Evolutionary conservation across 345 rosid species (phyloP).

Genomic region (Citrus mangshanensis): DNA sequence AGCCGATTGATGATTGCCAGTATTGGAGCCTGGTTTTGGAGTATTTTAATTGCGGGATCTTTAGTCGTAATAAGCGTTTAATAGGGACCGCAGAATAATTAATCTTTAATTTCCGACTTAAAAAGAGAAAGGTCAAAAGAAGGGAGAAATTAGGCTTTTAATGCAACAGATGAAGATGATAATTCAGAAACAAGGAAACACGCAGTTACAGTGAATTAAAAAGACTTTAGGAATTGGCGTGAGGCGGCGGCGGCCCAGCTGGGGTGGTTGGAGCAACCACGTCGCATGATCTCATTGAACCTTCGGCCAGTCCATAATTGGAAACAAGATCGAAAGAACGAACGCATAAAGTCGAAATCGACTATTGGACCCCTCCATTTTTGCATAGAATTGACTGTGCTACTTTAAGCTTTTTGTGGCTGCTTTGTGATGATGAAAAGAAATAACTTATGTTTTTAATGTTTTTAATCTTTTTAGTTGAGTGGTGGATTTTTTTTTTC

Average conservation of each 20-base stretch:
- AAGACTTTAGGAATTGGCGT: neutral
- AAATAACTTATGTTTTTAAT: too few relatives aligned
- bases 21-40: too few relatives aligned
- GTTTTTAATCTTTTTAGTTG: too few relatives aligned
- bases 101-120: neutral
- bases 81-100: too few relatives aligned
- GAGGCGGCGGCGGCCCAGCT: too few relatives aligned
- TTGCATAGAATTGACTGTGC: neutral
- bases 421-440: too few relatives aligned
- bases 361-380: neutral
- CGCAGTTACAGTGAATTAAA: too few relatives aligned
- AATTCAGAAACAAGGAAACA: neutral
- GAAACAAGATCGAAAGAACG: neutral
- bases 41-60: too few relatives aligned
- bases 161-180: neutral
- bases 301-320: neutral
- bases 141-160: neutral
- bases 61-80: too few relatives aligned
- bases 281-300: neutral
- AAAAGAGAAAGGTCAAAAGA: neutral
- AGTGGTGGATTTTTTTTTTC: too few relatives aligned
- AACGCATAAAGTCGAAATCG: neutral
- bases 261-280: neutral
- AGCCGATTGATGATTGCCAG: too few relatives aligned
- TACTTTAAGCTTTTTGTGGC: neutral